phyloP scores from a whole-genome alignment of 2,329 filamentous ascomycete genomes.

The Colletotrichum cuscutae region DNA sequence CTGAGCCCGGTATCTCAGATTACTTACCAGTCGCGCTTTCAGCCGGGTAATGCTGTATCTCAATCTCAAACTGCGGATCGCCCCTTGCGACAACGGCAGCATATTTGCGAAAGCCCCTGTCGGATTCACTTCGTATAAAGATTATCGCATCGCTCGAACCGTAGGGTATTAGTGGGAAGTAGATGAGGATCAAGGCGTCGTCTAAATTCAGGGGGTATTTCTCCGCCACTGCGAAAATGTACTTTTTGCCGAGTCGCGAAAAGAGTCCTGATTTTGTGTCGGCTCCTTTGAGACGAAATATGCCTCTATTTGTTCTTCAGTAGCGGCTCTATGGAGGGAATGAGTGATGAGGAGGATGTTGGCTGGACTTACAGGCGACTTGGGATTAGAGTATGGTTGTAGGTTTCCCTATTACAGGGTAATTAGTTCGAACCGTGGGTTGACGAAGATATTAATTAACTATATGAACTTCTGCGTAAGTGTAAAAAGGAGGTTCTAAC shows the following conservation, averaged over 20 bases:
- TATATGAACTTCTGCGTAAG: too few relatives aligned
- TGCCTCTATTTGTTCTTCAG: neutral
- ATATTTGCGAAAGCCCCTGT: neutral
- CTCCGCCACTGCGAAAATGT: neutral
- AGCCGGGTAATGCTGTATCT: neutral
- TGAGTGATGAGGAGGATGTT: accelerated
- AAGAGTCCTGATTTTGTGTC: neutral
- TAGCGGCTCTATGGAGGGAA: neutral
- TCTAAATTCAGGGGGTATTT: neutral
- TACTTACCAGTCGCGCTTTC: neutral
- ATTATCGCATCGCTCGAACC: neutral
- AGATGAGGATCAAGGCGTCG: neutral
- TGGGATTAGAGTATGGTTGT: neutral
- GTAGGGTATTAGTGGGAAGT: neutral
- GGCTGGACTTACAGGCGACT: neutral
- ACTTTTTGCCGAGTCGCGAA: neutral
- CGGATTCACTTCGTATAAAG: neutral
- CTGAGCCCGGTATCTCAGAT: too few relatives aligned
- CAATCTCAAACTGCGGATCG: neutral
- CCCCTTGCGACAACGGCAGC: neutral
- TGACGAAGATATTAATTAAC: too few relatives aligned
- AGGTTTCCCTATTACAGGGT: too few relatives aligned
- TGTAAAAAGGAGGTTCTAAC: too few relatives aligned
- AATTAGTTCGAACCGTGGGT: too few relatives aligned
- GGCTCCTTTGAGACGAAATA: neutral